Evolutionary conservation across 495 filamentous ascomycete genomes (phyloP).

Genomic region (Hypoxylon lienhwacheense): DNA sequence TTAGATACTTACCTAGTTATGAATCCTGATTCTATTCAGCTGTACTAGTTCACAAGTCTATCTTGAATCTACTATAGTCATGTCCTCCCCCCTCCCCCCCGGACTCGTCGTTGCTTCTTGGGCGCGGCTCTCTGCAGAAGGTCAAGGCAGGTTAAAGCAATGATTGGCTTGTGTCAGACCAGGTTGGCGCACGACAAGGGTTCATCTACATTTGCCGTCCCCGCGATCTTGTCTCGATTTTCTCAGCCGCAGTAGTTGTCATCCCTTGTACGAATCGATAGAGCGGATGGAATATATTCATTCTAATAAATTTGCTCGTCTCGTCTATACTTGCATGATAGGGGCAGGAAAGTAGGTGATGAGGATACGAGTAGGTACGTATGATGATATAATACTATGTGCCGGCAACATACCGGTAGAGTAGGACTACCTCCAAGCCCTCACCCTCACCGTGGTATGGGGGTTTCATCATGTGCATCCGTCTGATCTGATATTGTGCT

Average conservation of each 20-base stretch:
- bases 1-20: no score
- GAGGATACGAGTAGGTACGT: no score
- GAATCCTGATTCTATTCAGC: neutral
- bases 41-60: no score
- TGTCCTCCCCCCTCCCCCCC: no score
- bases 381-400: no score
- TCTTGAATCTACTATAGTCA: no score
- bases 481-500: constrained; percentile 9
- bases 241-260: constrained; percentile 20
- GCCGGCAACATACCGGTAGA: no score
- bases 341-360: no score
- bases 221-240: constrained; percentile 30
- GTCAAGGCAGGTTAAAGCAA: no score
- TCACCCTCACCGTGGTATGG: neutral
- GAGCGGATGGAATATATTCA: no score
- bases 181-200: constrained; percentile 22
- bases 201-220: constrained; percentile 12
- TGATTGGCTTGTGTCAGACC: constrained; percentile 30
- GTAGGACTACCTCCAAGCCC: neutral
- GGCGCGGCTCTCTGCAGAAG: neutral
- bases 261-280: constrained; percentile 1
- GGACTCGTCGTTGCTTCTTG: constrained; percentile 15
- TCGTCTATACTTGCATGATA: no score
- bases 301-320: no score
- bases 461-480: constrained; percentile 2